These are phyloP conservation scores for Yamadazyma aaseri DNA, from an alignment of 1,139 yeast species.

Conservation along the genomic window DNA sequence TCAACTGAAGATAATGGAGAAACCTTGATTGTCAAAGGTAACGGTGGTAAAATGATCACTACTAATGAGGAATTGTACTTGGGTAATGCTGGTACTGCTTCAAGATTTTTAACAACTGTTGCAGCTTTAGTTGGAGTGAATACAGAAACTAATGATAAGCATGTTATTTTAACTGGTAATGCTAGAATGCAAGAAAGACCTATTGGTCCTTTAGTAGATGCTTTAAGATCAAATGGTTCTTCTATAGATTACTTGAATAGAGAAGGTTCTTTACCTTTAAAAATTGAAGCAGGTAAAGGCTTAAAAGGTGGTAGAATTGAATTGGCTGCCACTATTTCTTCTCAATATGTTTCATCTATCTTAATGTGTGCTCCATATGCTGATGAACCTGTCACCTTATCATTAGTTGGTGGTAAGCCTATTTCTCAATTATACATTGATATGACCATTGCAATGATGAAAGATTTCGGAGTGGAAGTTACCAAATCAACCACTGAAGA, in stretches of 20 bases:
- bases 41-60: constrained; percentile 72
- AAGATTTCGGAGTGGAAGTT: constrained; percentile 81
- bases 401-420: constrained; percentile 94
- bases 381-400: constrained; percentile 76
- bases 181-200: constrained; percentile 98
- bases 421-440: constrained; percentile 93
- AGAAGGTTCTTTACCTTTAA: constrained; percentile 84
- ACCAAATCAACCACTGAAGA: constrained; percentile 66
- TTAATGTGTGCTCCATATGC: constrained; percentile 99
- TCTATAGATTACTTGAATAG: constrained; percentile 66
- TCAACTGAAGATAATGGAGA: constrained; percentile 85
- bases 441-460: constrained; percentile 97
- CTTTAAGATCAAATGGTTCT: constrained; percentile 79
- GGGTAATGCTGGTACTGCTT: constrained; percentile 98
- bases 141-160: constrained; percentile 28
- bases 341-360: constrained; percentile 95
- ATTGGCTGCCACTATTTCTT: constrained; percentile 92
- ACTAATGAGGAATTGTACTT: constrained; percentile 69
- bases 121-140: constrained; percentile 68
- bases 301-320: constrained; percentile 90
- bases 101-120: constrained; percentile 88
- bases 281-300: constrained; percentile 66
- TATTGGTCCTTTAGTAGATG: constrained; percentile 93
- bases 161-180: constrained; percentile 82
- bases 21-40: constrained; percentile 80